Evolutionary conservation across 352 stramenopile genomes (phyloP).

Genomic region (Globisporangium nunn): DNA sequence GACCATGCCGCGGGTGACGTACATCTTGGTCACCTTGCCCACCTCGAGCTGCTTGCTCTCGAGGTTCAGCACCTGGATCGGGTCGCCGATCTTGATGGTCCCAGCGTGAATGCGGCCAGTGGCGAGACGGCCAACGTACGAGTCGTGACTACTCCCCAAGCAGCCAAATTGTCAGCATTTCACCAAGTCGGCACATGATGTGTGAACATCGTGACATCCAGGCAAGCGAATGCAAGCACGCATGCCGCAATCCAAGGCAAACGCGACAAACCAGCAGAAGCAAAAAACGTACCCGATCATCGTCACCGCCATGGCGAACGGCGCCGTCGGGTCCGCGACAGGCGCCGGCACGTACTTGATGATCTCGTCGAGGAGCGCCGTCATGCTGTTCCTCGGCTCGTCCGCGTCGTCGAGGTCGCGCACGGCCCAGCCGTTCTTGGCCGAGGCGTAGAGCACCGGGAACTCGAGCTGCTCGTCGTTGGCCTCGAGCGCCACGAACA

Average conservation of each 20-base stretch:
- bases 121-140: constrained; percentile 96
- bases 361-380: constrained; percentile 95
- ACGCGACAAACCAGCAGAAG: neutral
- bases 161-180: constrained; percentile 8
- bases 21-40: constrained; percentile 85
- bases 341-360: constrained; percentile 91
- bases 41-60: constrained; percentile 74
- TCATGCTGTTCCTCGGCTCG: constrained; percentile 84
- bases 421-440: constrained; percentile 94
- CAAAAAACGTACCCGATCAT: constrained; percentile 78
- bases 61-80: constrained; percentile 87
- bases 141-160: constrained; percentile 83
- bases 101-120: constrained; percentile 95
- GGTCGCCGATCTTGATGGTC: constrained; percentile 86
- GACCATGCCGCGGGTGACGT: constrained; percentile 69
- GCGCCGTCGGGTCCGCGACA: constrained; percentile 58
- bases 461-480: constrained; percentile 96
- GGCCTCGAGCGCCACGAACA: constrained; percentile 93
- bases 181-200: neutral
- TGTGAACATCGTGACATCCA: neutral
- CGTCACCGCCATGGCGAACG: constrained; percentile 94
- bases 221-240: neutral
- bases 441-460: constrained; percentile 93
- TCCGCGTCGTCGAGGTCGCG: constrained; percentile 71
- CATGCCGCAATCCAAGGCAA: neutral